phyloP scores from a whole-genome alignment of 306 rosid species.

The Vachellia pachyceras region DNA sequence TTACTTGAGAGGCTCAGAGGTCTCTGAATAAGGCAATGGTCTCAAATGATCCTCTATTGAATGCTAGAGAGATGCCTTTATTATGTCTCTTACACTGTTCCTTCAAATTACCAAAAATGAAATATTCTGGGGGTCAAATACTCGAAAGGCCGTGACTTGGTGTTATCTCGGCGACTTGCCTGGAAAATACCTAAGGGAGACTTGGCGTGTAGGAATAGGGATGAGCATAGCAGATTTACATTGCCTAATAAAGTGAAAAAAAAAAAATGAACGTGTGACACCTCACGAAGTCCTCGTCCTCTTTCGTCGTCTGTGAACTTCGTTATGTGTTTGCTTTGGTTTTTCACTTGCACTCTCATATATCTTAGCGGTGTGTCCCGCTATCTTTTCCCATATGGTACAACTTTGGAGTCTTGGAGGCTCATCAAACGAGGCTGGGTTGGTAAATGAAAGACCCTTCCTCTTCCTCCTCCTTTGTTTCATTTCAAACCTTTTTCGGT shows the following conservation, averaged over 20 bases:
- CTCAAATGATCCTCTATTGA: constrained; percentile 19
- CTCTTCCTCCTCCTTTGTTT: constrained; percentile 15
- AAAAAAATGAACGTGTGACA: constrained; percentile 32
- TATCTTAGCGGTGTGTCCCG: constrained; percentile 14
- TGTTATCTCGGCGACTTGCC: constrained; percentile 36
- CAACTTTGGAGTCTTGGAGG: constrained; percentile 34
- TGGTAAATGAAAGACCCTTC: constrained; percentile 27
- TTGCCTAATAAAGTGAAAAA: constrained; percentile 29
- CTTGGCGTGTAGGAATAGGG: constrained; percentile 41
- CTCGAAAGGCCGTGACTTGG: background rate
- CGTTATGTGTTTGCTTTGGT: constrained; percentile 13
- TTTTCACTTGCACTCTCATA: constrained; percentile 36
- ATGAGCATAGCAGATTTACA: background rate
- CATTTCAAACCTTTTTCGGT: constrained; percentile 14
- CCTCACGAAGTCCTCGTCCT: constrained; percentile 18
- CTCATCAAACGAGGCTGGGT: constrained; percentile 46
- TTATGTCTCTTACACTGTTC: constrained; percentile 4
- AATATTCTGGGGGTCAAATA: background rate
- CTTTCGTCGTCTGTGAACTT: constrained; percentile 13
- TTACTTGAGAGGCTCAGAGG: background rate
- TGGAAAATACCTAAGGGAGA: constrained; percentile 33
- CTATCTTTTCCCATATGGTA: constrained; percentile 21
- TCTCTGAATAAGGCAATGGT: background rate
- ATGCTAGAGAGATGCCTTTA: constrained; percentile 10
- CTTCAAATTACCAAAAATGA: constrained; percentile 8